Evolutionary conservation across 345 rosid genomes (phyloP).

Genomic region (Bruguiera parviflora): DNA sequence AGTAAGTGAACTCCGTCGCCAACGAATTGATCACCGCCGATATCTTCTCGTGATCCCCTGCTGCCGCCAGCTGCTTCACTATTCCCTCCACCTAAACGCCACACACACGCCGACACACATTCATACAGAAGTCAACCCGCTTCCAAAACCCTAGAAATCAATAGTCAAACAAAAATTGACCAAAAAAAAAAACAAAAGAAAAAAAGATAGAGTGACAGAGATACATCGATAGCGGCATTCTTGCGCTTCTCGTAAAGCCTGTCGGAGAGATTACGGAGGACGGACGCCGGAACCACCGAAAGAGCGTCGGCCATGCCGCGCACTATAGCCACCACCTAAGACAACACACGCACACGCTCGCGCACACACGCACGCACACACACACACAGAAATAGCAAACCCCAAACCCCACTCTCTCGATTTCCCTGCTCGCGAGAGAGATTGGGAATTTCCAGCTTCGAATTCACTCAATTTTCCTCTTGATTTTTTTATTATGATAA

Average conservation of each 20-base stretch:
- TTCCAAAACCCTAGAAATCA: constrained; percentile 30
- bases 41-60: constrained; percentile 95
- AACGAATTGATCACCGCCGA: constrained; percentile 70
- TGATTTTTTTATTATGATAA: too few species aligned
- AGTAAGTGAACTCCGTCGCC: constrained; percentile 64
- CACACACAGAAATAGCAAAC: too few species aligned
- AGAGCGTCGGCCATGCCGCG: constrained; percentile 68
- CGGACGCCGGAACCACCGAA: constrained; percentile 57
- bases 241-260: constrained; percentile 99
- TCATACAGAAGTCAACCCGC: background rate
- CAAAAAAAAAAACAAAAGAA: background rate
- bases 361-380: too few species aligned
- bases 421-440: too few species aligned
- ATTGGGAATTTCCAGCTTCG: too few species aligned
- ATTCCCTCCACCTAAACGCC: constrained; percentile 71
- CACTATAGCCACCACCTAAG: background rate
- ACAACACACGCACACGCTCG: too few species aligned
- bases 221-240: constrained; percentile 95
- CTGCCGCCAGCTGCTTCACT: constrained; percentile 67
- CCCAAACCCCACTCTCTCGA: too few species aligned
- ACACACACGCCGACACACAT: constrained; percentile 9
- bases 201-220: background rate
- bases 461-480: too few species aligned
- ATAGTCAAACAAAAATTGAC: background rate
- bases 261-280: constrained; percentile 88